Conservation (phyloP, 2,329 filamentous ascomycete species). For the Trichoderma koningiopsis region DNA sequence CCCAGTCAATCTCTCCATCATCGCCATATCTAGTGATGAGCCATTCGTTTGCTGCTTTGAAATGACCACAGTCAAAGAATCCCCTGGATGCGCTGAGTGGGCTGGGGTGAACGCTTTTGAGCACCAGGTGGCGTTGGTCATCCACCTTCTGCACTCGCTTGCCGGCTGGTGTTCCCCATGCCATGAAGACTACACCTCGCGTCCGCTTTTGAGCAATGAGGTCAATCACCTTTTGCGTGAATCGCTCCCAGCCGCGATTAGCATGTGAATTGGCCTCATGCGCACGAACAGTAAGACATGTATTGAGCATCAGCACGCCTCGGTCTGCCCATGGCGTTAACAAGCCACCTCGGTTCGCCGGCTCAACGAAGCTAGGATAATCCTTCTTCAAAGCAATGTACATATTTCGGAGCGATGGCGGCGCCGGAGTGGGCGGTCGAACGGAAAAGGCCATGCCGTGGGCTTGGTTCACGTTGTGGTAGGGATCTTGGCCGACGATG, state of each 20-base stretch:
- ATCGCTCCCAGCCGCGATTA: constrained; percentile 86
- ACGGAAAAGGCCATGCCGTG: constrained; percentile 97
- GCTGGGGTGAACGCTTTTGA: constrained; percentile 88
- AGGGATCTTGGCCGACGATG: constrained; percentile 94
- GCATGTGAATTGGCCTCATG: constrained; percentile 86
- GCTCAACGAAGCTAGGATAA: constrained; percentile 76
- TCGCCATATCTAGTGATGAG: constrained; percentile 74
- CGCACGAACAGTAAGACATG: constrained; percentile 88
- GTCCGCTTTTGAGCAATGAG: constrained; percentile 75
- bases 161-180: constrained; percentile 86
- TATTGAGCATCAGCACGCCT: constrained; percentile 91
- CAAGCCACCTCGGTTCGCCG: constrained; percentile 76
- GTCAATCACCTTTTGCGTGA: constrained; percentile 92
- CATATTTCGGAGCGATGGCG: constrained; percentile 91
- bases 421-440: constrained; percentile 81
- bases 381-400: constrained; percentile 86
- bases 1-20: constrained; percentile 86
- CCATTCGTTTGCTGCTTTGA: constrained; percentile 84
- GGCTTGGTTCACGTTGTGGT: constrained; percentile 93
- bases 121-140: constrained; percentile 72
- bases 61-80: constrained; percentile 83
- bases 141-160: constrained; percentile 77
- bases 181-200: constrained; percentile 87
- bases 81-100: constrained; percentile 83
- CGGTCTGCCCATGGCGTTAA: constrained; percentile 93